Conservation (phyloP, 805 yeast genomes). For the Dipodascopsis uninucleata region DNA sequence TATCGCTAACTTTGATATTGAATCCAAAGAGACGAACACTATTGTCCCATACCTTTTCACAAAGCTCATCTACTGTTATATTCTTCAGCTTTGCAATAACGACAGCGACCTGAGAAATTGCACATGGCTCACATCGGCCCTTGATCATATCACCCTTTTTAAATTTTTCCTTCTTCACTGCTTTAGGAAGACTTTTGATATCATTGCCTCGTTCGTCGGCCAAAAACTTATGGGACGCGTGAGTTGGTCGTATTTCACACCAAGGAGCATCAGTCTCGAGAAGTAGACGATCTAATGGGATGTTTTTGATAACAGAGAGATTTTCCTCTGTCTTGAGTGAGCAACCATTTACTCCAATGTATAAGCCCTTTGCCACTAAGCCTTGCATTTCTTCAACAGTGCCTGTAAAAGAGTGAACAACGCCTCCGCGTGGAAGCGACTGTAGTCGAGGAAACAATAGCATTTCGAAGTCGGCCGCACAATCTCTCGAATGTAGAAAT, state of each 20-base stretch:
- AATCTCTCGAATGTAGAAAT: conserved; percentile 85
- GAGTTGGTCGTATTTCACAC: conserved; percentile 89
- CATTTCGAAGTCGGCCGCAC: conserved; percentile 71
- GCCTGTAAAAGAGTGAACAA: conserved; percentile 95
- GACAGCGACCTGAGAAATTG: conserved; percentile 74
- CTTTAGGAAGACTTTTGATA: conserved; percentile 4
- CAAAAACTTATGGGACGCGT: conserved; percentile 63
- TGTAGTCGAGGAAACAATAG: conserved; percentile 61
- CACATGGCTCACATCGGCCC: conserved; percentile 90
- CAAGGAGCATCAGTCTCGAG: conserved; percentile 93
- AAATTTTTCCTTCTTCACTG: conserved; percentile 63
- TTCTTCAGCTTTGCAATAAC: conserved; percentile 53
- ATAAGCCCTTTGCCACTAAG: conserved; percentile 57
- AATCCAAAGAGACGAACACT: conserved; percentile 44
- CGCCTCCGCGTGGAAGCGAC: conserved; percentile 54
- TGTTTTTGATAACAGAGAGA: conserved; percentile 54
- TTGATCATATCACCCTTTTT: conserved; percentile 51
- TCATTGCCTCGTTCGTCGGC: not conserved
- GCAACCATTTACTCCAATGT: conserved; percentile 87
- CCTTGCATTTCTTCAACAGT: conserved; percentile 56
- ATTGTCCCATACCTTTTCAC: conserved; percentile 51
- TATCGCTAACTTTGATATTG: not conserved
- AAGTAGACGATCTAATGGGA: conserved; percentile 71
- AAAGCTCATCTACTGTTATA: conserved; percentile 43
- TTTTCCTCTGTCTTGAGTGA: conserved; percentile 78